Evolutionary conservation across 148 eudicot species (phyloP), one percentile per base, ranked within the genome.

Genomic region (Spergularia bocconei): DNA sequence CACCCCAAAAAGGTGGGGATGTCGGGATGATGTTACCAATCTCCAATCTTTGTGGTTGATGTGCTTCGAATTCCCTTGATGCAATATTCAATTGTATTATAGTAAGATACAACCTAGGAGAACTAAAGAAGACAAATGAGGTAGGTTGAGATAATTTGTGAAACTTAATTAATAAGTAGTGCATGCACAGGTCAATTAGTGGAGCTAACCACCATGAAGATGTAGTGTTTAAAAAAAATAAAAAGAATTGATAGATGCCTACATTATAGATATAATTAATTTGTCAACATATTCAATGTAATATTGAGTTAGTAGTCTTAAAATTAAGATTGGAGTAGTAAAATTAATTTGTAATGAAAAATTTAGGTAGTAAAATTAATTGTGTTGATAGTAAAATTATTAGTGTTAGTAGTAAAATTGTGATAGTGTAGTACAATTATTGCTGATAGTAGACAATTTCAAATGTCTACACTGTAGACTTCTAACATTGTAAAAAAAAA

Each of bases 11-110:
- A 16, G 59, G 20, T 17, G 52, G 20, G 33, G 70, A 41, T 75
- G 20, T 17, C 36, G 20, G 33, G 70, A 41, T 75, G 77, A 75
- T 63, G 77, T 17, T 54, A 36, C 41, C 60, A 21, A 19, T 10
- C 15, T 39, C 4, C 55, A 55, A 66, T 57, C 11, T 67, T 67
- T 56, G 72, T 75, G 72, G 78, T 67, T 67, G 63, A 75, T 21
- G 23, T 54, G 72, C 44, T 54, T 20, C 25, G 21, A 7, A 52
- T 38, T 20, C 62, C 13, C 13, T 29, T 51, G 38, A 21, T 21
- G 52, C 29, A 66, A 39, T 66, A 55, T 17, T 55, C 59, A 67
- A 36, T 66, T 5, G n/a, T 0, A 29, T 29, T 3, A 29, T 29
- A 29, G 36, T 29, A 19, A 21, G 55, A 20, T 13, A n/a, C 63